Base-by-base conservation (phyloP, 106 monocot genomes). In the Dendrobium officinale region DNA sequence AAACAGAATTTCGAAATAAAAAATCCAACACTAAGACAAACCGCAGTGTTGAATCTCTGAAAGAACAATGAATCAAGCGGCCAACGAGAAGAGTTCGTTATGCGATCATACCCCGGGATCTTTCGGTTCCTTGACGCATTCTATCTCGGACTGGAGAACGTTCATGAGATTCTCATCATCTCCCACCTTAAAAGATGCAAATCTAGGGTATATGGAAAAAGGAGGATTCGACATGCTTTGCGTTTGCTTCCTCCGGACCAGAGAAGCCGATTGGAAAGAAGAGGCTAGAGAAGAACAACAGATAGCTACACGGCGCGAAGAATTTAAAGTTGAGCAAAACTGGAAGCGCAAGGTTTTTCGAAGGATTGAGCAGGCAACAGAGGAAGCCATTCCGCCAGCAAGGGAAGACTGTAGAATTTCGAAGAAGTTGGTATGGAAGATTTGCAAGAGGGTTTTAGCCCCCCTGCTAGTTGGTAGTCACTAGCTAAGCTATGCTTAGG, bases 81-180 rank as follows among this genome's bases (percentile, higher is more conserved):
- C 51, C 51, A 13, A 51, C 3, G 15, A 51, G 13, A 51, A 51
- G 15, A 51, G 51, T 15, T 51, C 13, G 51, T 54, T 2, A 13
- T 47, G 1, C 1, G 26, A 73, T 24, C 9, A 4, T 31, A 89
- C 83, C 86, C 3, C n/a, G 3, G 43, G 75, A 17, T 55, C 16
- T 41, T 81, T 83, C 9, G 80, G 73, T 72, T 87, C 33, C 26
- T 73, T 42, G 16, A 73, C 78, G 67, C 82, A 82, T 19, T 83
- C 68, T 42, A 90, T 90, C 78, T 90, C 89, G 42, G 84, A 80
- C n/a, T 87, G 78, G 45, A 90, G 82, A 24, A 87, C 89, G 40
- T 79, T 79, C 66, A 58, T 73, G 33, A 90, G 85, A 43, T 80
- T 90, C 61, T 87, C 89, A 22, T 90, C 86, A 1, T 82, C 81